phyloP scores from a whole-genome alignment of 305 asterid genomes.

The Fraxinus dipetala region DNA sequence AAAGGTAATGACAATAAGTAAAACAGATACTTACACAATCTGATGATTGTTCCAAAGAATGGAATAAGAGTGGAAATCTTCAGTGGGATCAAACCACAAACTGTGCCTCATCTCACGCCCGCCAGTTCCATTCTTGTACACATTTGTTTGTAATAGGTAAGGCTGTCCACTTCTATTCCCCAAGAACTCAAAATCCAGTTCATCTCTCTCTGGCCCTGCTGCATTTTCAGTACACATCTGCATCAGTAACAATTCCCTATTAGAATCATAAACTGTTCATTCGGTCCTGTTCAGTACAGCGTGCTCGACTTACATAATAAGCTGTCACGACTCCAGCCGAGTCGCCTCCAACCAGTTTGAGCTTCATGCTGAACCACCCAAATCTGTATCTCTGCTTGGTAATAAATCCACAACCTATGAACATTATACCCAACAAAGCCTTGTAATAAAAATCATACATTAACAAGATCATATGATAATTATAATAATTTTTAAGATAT shows the following conservation, averaged over 20 bases:
- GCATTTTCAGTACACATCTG: constrained; percentile 82
- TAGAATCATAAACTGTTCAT: background rate
- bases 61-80: constrained; percentile 72
- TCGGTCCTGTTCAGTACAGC: background rate
- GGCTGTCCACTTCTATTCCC: constrained; percentile 89
- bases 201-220: constrained; percentile 78
- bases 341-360: constrained; percentile 81
- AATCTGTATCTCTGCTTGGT: constrained; percentile 78
- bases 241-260: background rate
- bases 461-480: background rate
- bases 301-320: constrained; percentile 55
- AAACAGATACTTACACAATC: constrained; percentile 50
- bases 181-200: constrained; percentile 82
- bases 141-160: constrained; percentile 71
- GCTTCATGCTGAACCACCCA: constrained; percentile 96
- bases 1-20: background rate
- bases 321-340: constrained; percentile 96
- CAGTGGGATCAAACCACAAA: constrained; percentile 86
- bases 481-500: background rate
- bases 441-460: background rate
- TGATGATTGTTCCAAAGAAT: constrained; percentile 79
- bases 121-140: constrained; percentile 85
- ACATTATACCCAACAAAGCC: background rate
- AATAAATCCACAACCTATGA: constrained; percentile 75
- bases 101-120: constrained; percentile 78